phyloP scores from a whole-genome alignment of 176 grass and related monocot species.

The Aegilops longissima region DNA sequence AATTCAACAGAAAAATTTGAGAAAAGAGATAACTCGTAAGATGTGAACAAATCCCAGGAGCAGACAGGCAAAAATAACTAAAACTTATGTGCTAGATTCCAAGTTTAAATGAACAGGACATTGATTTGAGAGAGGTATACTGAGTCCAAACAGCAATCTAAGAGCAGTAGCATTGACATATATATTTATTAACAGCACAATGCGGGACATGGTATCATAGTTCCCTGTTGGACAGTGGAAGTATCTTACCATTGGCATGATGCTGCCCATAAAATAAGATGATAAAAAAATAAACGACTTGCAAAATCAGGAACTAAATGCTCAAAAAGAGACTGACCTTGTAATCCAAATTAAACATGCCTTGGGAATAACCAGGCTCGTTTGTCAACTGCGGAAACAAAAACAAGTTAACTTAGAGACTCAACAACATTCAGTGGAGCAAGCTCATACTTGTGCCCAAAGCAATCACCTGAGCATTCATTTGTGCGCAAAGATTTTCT shows the following conservation, averaged over 20 bases:
- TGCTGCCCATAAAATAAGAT: background rate
- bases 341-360: constrained; percentile 60
- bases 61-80: background rate
- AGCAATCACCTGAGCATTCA: constrained; percentile 66
- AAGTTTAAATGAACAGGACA: background rate
- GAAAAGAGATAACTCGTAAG: background rate
- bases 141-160: background rate
- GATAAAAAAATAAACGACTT: background rate
- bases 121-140: background rate
- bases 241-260: background rate
- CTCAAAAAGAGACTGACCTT: constrained; percentile 49
- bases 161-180: background rate
- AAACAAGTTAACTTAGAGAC: constrained; percentile 19
- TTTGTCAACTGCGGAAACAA: constrained; percentile 61
- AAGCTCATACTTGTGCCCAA: background rate
- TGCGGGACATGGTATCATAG: background rate
- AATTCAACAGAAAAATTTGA: background rate
- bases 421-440: background rate
- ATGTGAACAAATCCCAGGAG: constrained; percentile 3
- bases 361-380: constrained; percentile 69
- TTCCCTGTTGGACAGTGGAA: background rate
- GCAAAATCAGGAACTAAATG: background rate
- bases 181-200: constrained; percentile 8
- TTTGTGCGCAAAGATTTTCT: constrained; percentile 46
- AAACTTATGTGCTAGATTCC: background rate